Conservation (phyloP, 2,329 filamentous ascomycete species). For the Diaporthe ilicicola region DNA sequence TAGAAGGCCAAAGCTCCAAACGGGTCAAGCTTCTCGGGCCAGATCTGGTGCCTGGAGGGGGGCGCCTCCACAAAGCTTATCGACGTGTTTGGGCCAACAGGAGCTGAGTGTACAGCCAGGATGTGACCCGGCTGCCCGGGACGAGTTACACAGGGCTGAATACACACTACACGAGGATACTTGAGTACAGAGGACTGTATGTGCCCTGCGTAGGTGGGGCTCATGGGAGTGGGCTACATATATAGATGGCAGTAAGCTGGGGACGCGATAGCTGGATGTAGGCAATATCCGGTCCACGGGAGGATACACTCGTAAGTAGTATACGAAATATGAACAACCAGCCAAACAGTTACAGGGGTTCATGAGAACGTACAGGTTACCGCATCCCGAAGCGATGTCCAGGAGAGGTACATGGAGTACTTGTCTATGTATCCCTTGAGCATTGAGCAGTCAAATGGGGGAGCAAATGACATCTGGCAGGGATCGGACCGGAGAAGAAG, state of each 20-base stretch:
- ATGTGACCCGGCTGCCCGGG: constrained; percentile 1
- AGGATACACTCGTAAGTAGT: no score
- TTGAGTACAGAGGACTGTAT: no score
- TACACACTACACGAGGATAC: neutral
- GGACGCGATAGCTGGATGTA: neutral
- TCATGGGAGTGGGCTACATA: neutral
- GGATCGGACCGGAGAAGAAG: neutral
- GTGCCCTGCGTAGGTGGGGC: neutral
- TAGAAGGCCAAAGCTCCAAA: neutral
- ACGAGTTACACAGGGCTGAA: constrained; percentile 9
- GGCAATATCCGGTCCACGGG: no score
- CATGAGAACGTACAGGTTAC: neutral
- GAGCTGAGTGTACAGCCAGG: neutral
- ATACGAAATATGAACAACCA: neutral
- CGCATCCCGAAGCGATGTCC: neutral
- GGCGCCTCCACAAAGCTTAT: constrained; percentile 23
- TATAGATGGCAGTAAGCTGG: neutral
- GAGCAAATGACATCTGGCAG: neutral
- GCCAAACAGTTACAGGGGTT: neutral
- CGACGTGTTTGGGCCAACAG: neutral
- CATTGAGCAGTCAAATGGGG: neutral
- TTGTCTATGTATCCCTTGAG: neutral
- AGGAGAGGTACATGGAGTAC: neutral
- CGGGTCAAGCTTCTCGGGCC: constrained; percentile 4
- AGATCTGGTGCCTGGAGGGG: neutral